Conservation (phyloP, 2,329 filamentous ascomycete species). For the Elsinoe fawcettii region DNA sequence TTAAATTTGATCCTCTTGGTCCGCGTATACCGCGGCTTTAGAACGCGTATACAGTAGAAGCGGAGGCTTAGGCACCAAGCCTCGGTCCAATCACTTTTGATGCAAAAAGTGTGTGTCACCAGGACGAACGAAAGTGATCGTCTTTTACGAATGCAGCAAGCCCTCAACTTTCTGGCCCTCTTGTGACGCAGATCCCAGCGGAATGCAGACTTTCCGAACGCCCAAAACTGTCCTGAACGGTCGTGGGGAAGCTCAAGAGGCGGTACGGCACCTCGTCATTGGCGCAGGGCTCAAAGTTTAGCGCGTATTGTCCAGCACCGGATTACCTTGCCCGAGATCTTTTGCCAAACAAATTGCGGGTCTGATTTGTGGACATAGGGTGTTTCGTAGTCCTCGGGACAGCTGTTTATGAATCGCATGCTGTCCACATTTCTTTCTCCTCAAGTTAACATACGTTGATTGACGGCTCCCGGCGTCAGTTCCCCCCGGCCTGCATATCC, state of each 20-base stretch:
- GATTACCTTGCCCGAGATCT: constrained; percentile 9
- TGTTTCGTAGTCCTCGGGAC: constrained; percentile 1
- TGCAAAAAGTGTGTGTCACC: background rate
- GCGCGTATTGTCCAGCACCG: background rate
- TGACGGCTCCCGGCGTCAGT: background rate
- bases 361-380: background rate
- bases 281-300: background rate
- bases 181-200: constrained; percentile 3
- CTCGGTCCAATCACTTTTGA: background rate
- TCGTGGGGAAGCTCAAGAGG: background rate
- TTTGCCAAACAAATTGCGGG: constrained; percentile 5
- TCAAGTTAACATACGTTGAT: background rate
- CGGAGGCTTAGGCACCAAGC: background rate
- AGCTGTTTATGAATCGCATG: background rate
- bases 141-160: background rate
- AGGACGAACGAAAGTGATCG: background rate
- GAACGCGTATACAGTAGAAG: background rate
- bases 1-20: background rate
- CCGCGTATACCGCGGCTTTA: constrained; percentile 5
- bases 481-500: background rate
- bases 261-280: constrained; percentile 3
- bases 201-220: constrained; percentile 2
- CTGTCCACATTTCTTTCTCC: background rate
- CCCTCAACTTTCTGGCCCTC: background rate
- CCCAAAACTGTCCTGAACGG: constrained; percentile 6